Conservation (phyloP, 352 stramenopile species). For the Aphanomyces stellatus region DNA sequence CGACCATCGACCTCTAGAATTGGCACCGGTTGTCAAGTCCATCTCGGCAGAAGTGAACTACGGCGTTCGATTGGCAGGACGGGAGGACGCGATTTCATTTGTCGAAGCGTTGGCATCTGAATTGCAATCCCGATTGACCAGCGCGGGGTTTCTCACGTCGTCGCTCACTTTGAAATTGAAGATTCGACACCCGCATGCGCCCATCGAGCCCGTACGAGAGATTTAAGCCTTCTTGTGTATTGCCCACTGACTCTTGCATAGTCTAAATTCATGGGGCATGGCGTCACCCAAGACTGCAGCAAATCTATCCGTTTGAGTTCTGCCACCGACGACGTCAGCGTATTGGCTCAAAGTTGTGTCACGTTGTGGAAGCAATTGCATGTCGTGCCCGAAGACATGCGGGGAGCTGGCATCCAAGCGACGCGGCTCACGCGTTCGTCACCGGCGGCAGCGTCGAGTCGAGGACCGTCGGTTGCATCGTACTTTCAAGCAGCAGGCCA, state of each 20-base stretch:
- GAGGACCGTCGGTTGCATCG: too few species aligned
- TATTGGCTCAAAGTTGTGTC: constrained; percentile 45
- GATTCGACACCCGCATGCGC: constrained; percentile 53
- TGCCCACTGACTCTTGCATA: background rate
- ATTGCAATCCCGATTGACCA: constrained; percentile 48
- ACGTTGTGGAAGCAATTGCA: constrained; percentile 52
- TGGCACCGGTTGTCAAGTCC: constrained; percentile 72
- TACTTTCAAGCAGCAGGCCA: background rate
- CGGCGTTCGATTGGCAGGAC: constrained; percentile 82
- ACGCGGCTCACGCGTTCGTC: too few species aligned
- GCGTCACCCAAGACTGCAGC: constrained; percentile 81
- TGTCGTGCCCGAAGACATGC: constrained; percentile 48
- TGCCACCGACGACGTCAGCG: constrained; percentile 42
- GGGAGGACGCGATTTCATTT: constrained; percentile 69
- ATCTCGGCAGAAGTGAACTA: constrained; percentile 91
- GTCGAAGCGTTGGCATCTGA: constrained; percentile 72
- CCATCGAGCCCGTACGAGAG: constrained; percentile 41
- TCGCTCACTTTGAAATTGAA: constrained; percentile 81
- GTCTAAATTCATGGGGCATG: constrained; percentile 83
- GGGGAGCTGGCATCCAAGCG: constrained; percentile 67
- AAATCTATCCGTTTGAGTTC: constrained; percentile 49
- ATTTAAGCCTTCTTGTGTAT: background rate
- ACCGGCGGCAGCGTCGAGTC: too few species aligned
- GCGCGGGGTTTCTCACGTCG: constrained; percentile 42
- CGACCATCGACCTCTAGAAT: constrained; percentile 59